Evolutionary conservation across 1,139 yeast genomes (phyloP), one percentile per base, ranked within the genome.

Genomic region (Sugiyamaella xylanicola): DNA sequence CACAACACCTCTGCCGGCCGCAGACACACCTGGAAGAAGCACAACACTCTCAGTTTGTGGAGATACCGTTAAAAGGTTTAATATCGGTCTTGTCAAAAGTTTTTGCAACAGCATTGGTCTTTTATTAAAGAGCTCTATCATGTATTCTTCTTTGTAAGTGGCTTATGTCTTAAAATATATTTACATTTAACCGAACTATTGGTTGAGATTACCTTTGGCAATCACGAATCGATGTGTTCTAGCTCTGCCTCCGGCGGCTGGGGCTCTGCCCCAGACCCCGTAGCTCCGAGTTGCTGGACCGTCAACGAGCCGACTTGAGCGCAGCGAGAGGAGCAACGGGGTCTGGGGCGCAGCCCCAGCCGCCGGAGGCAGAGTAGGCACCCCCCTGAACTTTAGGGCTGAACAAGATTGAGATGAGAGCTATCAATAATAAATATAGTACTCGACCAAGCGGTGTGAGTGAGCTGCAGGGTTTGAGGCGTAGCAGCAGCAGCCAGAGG

Each of bases 11-110:
- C 82, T 74, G 91, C 97, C 73, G 98, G 78, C 78, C 92, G 97
- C 84, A 89, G 96, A 81, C 96, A 92, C 90, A 93, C 92, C 83
- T 93, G 99, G 99, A 93, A 93, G 90, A 90, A 86, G 81, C 93
- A 93, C 85, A 93, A 93, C 95, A 93, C 99, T 72, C 86, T 93
- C 78, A 87, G 96, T 72, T 83, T 93, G 82, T 93, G 99, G 98
- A 90, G 99, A 87, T 93, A 93, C 97, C 92, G 99, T 87, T 85
- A 88, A 77, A 57, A 48, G 43, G 43, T 13, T 32, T 50, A 25
- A 25, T 40, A 29, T 20, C 9, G 50, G 43, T 19, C 5, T 29
- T 32, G 29, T 43, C 36, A 45, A 45, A 45, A 48, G 21, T 48
- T 27, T 48, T 48, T 13, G 35, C 29, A 32, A 2, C 3, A 27